Conservation (phyloP, 2,329 filamentous ascomycete genomes). For the Sarocladiaceae sp. region DNA sequence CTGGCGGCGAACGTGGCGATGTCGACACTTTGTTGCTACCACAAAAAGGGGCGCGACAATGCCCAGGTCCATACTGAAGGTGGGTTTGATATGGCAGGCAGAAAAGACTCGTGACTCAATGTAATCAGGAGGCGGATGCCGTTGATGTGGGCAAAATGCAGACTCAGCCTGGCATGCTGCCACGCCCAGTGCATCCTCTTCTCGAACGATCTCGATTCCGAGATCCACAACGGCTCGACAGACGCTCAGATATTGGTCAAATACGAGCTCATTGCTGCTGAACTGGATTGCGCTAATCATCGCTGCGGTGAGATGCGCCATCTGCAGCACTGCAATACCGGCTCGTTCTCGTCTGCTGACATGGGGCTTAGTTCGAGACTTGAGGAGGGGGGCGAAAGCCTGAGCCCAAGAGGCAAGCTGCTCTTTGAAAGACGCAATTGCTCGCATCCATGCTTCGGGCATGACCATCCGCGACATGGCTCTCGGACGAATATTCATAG, state of each 20-base stretch:
- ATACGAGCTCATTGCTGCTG: conserved; percentile 52
- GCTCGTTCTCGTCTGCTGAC: conserved; percentile 53
- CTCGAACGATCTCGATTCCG: conserved; percentile 55
- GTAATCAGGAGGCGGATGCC: conserved; percentile 18
- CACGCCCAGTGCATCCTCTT: conserved; percentile 49
- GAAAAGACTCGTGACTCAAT: conserved; percentile 39
- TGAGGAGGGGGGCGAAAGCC: conserved; percentile 53
- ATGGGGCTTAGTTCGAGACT: conserved; percentile 41
- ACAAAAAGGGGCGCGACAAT: conserved; percentile 63
- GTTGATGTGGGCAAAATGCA: conserved; percentile 36
- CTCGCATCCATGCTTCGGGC: conserved; percentile 41
- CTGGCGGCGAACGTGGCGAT: conserved; percentile 50
- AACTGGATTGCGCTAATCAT: conserved; percentile 59
- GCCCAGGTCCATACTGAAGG: conserved; percentile 60
- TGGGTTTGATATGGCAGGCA: conserved; percentile 51
- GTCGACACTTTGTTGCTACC: conserved; percentile 62
- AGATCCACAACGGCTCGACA: conserved; percentile 54
- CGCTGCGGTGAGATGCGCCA: conserved; percentile 55
- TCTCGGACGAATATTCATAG: conserved; percentile 41
- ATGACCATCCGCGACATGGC: conserved; percentile 52
- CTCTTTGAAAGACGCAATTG: conserved; percentile 37
- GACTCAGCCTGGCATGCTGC: conserved; percentile 38
- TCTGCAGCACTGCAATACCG: conserved; percentile 57
- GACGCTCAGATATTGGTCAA: conserved; percentile 48
- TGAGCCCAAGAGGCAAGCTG: conserved; percentile 51